Conservation (phyloP, 2,329 filamentous ascomycete genomes). For the Mycogone perniciosa region DNA sequence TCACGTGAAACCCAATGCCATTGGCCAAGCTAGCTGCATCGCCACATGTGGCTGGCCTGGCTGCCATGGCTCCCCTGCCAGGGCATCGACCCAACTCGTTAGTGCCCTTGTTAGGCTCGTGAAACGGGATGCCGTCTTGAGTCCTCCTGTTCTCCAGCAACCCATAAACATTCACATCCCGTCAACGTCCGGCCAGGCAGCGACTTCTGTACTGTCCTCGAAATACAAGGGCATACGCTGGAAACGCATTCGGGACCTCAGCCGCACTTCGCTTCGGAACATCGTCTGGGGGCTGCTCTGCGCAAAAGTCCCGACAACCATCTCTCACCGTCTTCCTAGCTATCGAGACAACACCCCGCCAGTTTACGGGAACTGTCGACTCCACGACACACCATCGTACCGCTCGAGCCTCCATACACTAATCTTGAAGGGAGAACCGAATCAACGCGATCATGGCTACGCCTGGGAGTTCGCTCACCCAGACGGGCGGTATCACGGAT, state of each 20-base stretch:
- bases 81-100: slow-evolving; percentile 16
- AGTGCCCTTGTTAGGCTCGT: slow-evolving; percentile 27
- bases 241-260: slow-evolving; percentile 2
- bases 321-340: slow-evolving; percentile 10
- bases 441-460: slow-evolving; percentile 26
- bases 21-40: slow-evolving; percentile 4
- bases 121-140: slow-evolving; percentile 26
- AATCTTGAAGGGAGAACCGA: neutral
- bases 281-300: neutral
- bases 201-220: slow-evolving; percentile 4
- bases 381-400: slow-evolving; percentile 7
- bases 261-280: neutral
- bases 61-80: slow-evolving; percentile 10
- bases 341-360: slow-evolving; percentile 8
- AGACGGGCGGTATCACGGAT: slow-evolving; percentile 57
- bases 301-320: neutral
- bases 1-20: neutral
- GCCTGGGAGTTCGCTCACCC: slow-evolving; percentile 28
- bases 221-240: slow-evolving; percentile 1
- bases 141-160: slow-evolving; percentile 25
- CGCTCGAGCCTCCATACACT: neutral
- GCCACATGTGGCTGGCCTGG: slow-evolving; percentile 12
- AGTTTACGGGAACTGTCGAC: slow-evolving; percentile 2
- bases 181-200: slow-evolving; percentile 9
- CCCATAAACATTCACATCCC: slow-evolving; percentile 15